Percentiles rank a stretch among this genome's conserved stretches.
These are phyloP conservation scores for Ogataea wickerhamii DNA, from an alignment of 805 yeast species.

Conservation along the genomic window DNA sequence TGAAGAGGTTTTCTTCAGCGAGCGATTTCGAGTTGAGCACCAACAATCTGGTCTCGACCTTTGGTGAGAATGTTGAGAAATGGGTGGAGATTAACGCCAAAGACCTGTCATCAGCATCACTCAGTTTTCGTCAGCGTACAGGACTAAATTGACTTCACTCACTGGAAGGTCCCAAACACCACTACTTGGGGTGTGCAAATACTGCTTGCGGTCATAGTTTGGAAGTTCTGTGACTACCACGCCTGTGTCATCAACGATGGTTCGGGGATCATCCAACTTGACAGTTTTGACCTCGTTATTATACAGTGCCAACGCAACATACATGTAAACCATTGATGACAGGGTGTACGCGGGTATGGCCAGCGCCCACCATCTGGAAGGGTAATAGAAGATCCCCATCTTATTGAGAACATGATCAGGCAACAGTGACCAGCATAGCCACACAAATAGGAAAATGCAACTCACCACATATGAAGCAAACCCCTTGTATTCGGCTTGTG, in stretches of 20 bases:
- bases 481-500: slow-evolving; percentile 79
- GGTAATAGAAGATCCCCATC: slow-evolving; percentile 65
- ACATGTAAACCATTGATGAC: slow-evolving; percentile 67
- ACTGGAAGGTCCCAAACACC: slow-evolving; percentile 88
- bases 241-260: slow-evolving; percentile 65
- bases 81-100: slow-evolving; percentile 18
- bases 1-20: slow-evolving; percentile 16
- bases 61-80: slow-evolving; percentile 24
- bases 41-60: slow-evolving; percentile 14
- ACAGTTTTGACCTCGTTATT: slow-evolving; percentile 73
- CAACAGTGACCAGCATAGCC: slow-evolving; percentile 69
- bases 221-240: slow-evolving; percentile 27
- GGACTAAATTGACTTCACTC: slow-evolving; percentile 59
- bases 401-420: slow-evolving; percentile 57
- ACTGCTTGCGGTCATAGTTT: slow-evolving; percentile 28
- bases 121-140: slow-evolving; percentile 39
- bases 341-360: slow-evolving; percentile 70
- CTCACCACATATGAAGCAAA: slow-evolving; percentile 76
- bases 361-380: slow-evolving; percentile 89
- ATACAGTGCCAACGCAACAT: slow-evolving; percentile 66
- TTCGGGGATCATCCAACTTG: slow-evolving; percentile 53
- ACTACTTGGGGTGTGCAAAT: slow-evolving; percentile 59
- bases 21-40: slow-evolving; percentile 17
- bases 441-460: slow-evolving; percentile 49
- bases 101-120: slow-evolving; percentile 3